Percentiles rank a stretch among this genome's conserved stretches.
These are phyloP conservation scores for Chlamydomonas sphaeroides DNA, from an alignment of 139 green algal species.

Conservation along the genomic window DNA sequence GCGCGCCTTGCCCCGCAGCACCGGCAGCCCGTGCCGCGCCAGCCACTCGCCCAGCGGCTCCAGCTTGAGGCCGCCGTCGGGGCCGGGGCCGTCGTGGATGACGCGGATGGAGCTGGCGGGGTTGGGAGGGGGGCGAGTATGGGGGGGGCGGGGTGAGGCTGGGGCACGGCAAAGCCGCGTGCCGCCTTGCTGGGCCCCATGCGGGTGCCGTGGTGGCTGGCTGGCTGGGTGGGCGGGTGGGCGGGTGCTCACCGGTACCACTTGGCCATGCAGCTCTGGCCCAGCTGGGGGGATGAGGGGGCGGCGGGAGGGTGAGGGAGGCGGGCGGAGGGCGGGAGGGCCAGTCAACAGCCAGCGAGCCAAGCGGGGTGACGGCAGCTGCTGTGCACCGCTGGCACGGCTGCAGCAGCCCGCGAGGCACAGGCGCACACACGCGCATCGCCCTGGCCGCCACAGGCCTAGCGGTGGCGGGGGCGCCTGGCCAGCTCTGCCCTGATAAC, in stretches of 20 bases:
- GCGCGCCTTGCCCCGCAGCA: slow-evolving; percentile 35
- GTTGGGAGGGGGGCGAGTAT: background rate
- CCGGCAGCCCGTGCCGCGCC: slow-evolving; percentile 1
- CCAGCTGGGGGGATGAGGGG: slow-evolving; percentile 1
- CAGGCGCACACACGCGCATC: too few species aligned
- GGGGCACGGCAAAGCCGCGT: too few species aligned
- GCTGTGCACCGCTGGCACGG: too few species aligned
- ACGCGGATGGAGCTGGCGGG: slow-evolving; percentile 20
- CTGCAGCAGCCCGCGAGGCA: too few species aligned
- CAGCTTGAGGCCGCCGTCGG: too few species aligned
- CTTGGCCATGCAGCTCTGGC: slow-evolving; percentile 22
- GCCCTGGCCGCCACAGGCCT: background rate
- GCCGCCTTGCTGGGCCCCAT: too few species aligned
- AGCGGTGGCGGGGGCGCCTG: background rate
- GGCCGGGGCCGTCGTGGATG: background rate
- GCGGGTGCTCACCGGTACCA: slow-evolving; percentile 13
- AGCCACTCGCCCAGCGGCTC: slow-evolving; percentile 32
- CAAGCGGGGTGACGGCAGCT: background rate
- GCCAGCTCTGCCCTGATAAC: too few species aligned
- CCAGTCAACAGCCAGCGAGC: background rate
- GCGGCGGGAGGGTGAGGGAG: too few species aligned
- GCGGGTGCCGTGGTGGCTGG: too few species aligned
- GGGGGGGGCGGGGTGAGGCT: too few species aligned
- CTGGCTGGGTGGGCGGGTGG: background rate
- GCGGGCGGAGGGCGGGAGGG: too few species aligned